These are phyloP conservation scores for Lasiosphaeris hirsuta DNA, from an alignment of 495 filamentous ascomycete genomes.

Conservation along the genomic window DNA sequence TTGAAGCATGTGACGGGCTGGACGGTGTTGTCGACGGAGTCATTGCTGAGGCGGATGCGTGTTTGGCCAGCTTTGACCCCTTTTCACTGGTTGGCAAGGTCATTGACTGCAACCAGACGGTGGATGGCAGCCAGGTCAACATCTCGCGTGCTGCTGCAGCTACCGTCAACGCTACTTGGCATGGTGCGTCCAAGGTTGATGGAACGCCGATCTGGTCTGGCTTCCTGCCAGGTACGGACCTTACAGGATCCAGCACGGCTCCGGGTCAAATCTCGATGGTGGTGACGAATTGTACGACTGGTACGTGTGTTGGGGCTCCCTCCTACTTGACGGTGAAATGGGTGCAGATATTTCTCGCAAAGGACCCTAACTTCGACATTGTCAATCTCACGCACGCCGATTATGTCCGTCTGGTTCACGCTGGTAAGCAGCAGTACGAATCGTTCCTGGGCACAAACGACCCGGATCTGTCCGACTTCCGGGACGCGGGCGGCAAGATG, in stretches of 20 bases:
- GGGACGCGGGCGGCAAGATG: slow-evolving; percentile 40
- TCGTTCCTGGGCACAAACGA: slow-evolving; percentile 36
- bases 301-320: slow-evolving; percentile 15
- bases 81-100: too few relatives aligned
- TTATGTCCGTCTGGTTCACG: slow-evolving; percentile 28
- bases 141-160: too few relatives aligned
- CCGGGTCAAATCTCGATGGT: slow-evolving; percentile 4
- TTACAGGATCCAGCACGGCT: too few relatives aligned
- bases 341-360: slow-evolving; percentile 23
- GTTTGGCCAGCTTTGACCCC: too few relatives aligned
- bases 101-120: too few relatives aligned
- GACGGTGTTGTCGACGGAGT: slow-evolving; percentile 1
- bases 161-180: too few relatives aligned
- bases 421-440: slow-evolving; percentile 25
- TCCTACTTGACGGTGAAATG: slow-evolving; percentile 7
- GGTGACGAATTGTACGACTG: slow-evolving; percentile 20
- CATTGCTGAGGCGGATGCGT: background rate
- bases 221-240: too few relatives aligned
- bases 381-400: slow-evolving; percentile 16
- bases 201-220: too few relatives aligned
- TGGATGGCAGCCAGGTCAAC: too few relatives aligned
- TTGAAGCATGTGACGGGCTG: background rate
- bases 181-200: too few relatives aligned
- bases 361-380: slow-evolving; percentile 18
- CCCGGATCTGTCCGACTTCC: slow-evolving; percentile 42